phyloP scores from a whole-genome alignment of 148 eudicot genomes.

The Salicornia ramosissima region DNA sequence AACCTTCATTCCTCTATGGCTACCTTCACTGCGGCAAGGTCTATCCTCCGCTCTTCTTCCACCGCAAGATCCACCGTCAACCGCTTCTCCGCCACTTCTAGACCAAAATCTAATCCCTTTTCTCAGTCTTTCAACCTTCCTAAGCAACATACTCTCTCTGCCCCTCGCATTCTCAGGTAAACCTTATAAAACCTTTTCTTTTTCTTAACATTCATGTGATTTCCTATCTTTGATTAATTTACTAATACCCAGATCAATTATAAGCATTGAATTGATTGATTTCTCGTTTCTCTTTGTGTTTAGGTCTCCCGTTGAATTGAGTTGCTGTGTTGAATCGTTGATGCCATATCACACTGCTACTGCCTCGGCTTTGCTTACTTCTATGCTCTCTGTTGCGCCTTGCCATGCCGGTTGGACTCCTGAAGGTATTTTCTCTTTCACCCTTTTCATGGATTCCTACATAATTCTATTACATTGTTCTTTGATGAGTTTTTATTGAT shows the following conservation, averaged over 20 bases:
- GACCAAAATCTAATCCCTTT: conserved; percentile 41
- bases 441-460: background rate
- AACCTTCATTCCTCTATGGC: conserved; percentile 22
- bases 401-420: conserved; percentile 58
- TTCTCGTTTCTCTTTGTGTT: background rate
- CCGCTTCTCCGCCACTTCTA: conserved; percentile 38
- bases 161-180: conserved; percentile 65
- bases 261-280: background rate
- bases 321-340: conserved; percentile 59
- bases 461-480: background rate
- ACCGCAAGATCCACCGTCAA: conserved; percentile 18
- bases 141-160: conserved; percentile 42
- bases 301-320: conserved; percentile 79
- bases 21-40: conserved; percentile 48
- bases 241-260: too few relatives aligned
- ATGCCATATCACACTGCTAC: conserved; percentile 85
- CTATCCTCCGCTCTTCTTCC: conserved; percentile 47
- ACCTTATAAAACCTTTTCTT: background rate
- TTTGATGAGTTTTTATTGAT: background rate
- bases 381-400: conserved; percentile 65
- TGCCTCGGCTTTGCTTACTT: conserved; percentile 80
- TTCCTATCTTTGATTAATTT: background rate
- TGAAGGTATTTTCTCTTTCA: conserved; percentile 47
- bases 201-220: background rate
- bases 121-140: conserved; percentile 43